Evolutionary conservation across 2,329 filamentous ascomycete species (phyloP), one percentile per base, ranked within the genome.

Genomic region (Leptoxyphium fumago): DNA sequence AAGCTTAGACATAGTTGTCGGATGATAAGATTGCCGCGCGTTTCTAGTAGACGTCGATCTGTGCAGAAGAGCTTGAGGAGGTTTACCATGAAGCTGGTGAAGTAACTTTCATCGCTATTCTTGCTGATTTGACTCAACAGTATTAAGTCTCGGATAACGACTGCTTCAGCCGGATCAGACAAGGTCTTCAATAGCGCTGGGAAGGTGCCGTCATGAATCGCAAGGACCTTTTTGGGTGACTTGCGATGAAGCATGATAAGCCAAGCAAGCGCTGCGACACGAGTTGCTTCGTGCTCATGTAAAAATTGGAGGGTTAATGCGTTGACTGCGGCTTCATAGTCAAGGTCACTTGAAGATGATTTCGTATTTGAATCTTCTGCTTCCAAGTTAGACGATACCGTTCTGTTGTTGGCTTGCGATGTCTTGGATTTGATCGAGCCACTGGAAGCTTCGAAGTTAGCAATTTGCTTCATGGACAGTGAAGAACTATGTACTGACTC

Each of bases 51-150:
- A 54, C 86, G 83, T 29, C 91, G 76, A 60, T 98, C 91, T 0
- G 91, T 96, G 38, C 86, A 93, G 60, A 98, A 98, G 1, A 98
- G 74, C 59, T 95, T 91, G 38, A 98, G 69, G 9, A 98, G 70
- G 58, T 94, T 94, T 48, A 95, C 83, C 91, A 98, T 98, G 61
- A 98, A 98, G 18, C 89, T 94, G 1, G 85, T 82, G 60, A 98
- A 98, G 63, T 96, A 96, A 51, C 88, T 86, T 58, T 98, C 91
- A 56, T 96, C 91, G 58, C 87, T 96, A 55, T 95, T 94, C 51
- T 83, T 80, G 2, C 89, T 96, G 44, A 98, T 96, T 53, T 98
- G 91, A 0, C 89, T 96, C 2, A 98, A 72, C 13, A 98, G 72
- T 50, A 96, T 84, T 28, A 98, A 67, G 61, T 98, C 91, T 54